A percentile compares a stretch with the other conserved stretches of the same genome.
These are phyloP conservation scores for Macrophomina pseudophaseolina DNA, from an alignment of 2,329 filamentous ascomycete genomes.

Conservation along the genomic window DNA sequence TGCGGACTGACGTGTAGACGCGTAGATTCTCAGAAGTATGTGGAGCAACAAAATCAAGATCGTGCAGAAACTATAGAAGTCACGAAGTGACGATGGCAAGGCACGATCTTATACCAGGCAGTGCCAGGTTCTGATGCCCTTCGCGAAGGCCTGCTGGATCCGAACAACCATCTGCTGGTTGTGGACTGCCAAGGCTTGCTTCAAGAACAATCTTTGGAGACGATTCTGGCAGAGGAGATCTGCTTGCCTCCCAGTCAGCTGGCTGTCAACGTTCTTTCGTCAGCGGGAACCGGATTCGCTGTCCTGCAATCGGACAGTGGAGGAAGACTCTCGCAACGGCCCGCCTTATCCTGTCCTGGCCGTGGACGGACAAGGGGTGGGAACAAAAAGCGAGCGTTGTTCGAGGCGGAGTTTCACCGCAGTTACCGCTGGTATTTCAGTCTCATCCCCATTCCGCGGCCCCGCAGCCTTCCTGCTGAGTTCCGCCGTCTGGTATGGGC, in stretches of 20 bases:
- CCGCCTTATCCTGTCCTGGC: background rate
- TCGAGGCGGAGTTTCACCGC: constrained; percentile 24
- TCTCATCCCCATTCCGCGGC: background rate
- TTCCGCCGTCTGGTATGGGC: background rate
- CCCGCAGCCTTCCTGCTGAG: constrained; percentile 3
- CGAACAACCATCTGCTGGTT: constrained; percentile 2
- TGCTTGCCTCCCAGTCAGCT: constrained; percentile 17
- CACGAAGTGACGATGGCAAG: constrained; percentile 2
- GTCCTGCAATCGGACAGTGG: background rate
- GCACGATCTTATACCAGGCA: constrained; percentile 22
- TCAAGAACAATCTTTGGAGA: constrained; percentile 21
- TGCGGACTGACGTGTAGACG: background rate
- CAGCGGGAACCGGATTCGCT: no score
- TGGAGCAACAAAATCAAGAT: constrained; percentile 9
- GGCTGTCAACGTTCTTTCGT: background rate
- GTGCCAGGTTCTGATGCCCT: background rate
- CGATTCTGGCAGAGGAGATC: background rate
- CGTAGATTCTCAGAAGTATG: background rate
- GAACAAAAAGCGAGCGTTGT: background rate
- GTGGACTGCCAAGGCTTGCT: constrained; percentile 16
- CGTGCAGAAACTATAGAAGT: background rate
- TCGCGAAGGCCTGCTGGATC: constrained; percentile 1
- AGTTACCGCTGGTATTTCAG: background rate
- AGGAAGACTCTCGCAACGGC: constrained; percentile 3
- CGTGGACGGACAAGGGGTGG: background rate